Conservation (phyloP, 495 filamentous ascomycete species). For the Articulospora tetracladia region DNA sequence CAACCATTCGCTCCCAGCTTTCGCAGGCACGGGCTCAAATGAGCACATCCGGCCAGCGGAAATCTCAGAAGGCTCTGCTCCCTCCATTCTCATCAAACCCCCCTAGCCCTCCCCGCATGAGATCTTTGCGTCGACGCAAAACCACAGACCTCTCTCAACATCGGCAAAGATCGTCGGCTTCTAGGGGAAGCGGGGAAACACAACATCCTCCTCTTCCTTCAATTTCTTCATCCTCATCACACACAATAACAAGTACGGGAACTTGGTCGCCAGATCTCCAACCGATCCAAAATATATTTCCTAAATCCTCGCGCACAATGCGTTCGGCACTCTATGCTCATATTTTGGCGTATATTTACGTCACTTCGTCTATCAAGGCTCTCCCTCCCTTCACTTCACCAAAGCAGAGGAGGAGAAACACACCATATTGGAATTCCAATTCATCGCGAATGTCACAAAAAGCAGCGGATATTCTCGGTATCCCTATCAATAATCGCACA, state of each 20-base stretch:
- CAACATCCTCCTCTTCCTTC: constrained; percentile 30
- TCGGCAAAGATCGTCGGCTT: not conserved
- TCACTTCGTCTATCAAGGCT: constrained; percentile 20
- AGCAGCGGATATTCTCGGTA: not conserved
- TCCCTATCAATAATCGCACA: not conserved
- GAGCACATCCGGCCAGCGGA: not conserved
- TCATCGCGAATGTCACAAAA: not conserved
- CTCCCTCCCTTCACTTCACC: not conserved
- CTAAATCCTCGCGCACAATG: constrained; percentile 46
- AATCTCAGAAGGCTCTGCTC: not conserved
- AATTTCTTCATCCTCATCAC: not conserved
- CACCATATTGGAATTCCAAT: constrained; percentile 4
- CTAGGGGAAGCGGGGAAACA: constrained; percentile 15
- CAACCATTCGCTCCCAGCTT: not conserved
- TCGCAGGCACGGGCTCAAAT: not conserved
- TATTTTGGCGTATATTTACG: constrained; percentile 58
- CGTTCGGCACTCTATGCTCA: constrained; percentile 63
- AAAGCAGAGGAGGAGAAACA: not conserved
- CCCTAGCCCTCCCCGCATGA: not conserved
- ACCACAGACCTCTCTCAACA: constrained; percentile 4
- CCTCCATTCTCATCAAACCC: not conserved
- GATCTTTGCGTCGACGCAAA: not conserved
- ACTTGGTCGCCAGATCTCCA: constrained; percentile 3
- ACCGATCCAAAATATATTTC: constrained; percentile 57
- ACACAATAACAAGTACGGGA: not conserved